Evolutionary conservation across 2,329 filamentous ascomycete genomes (phyloP), one percentile per base, ranked within the genome.

Genomic region (Trichoderma polysporum): DNA sequence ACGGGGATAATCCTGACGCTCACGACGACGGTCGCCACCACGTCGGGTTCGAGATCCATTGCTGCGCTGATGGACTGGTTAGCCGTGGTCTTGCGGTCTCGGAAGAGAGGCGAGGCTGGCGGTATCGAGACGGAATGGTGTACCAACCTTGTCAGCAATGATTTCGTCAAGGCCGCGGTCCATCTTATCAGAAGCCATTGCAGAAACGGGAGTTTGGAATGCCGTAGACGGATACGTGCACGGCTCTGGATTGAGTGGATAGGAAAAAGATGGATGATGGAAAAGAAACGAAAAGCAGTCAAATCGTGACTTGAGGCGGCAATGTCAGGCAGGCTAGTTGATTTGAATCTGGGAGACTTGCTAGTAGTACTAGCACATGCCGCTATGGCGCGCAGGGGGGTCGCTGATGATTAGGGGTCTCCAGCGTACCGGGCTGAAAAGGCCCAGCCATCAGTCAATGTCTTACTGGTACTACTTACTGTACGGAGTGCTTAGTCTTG

Each of bases 1-100:
- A 81, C 91, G 90, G 75, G 91, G 90, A 73, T 86, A 90, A 41
- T 82, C 79, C 47, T 76, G 77, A 65, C 79, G 79, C 50, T 72
- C 74, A 54, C 74, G 71, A 65, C 75, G 78, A 65, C 77, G 76
- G 69, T 78, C 76, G 67, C 76, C 65, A 54, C 67, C 72, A 9
- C 78, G 76, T 66, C 77, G 73, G 71, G 76, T 77, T 69, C 78
- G 76, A 73, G 77, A 72, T 67, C 75, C 75, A 71, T 74, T 78
- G 73, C 71, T 75, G 67, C 73, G 75, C 73, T 77, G 73, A 57
- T 31, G 31, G 41, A 63, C 68, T 50, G 70, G 68, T 68, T 47
- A 66, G 67, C 57, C 29, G 17, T 59, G 33, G 60, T 61, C 31
- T 49, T 56, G 50, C 39, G 31, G 45, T 50, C 39, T 35, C 13